Conservation (phyloP, 164 flowering plant genomes). For the Umbellularia californica region DNA sequence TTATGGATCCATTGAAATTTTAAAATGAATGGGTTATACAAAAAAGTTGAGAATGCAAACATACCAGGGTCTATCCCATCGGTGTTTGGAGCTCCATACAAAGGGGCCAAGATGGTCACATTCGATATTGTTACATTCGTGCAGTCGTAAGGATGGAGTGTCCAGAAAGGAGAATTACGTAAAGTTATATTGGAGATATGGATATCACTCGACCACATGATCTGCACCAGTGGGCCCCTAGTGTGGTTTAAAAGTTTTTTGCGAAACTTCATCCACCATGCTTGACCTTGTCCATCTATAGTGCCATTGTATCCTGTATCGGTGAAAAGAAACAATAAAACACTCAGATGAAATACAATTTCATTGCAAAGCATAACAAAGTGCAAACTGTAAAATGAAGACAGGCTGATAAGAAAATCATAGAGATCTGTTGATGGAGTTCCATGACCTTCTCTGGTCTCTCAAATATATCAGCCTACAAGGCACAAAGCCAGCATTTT, state of each 20-base stretch:
- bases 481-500: no score
- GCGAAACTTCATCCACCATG: slow-evolving; percentile 91
- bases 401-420: no score
- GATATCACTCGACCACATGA: slow-evolving; percentile 94
- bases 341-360: no score
- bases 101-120: slow-evolving; percentile 85
- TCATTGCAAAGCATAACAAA: no score
- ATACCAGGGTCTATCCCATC: slow-evolving; percentile 99
- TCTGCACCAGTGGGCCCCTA: slow-evolving; percentile 93
- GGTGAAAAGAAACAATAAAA: no score
- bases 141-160: slow-evolving; percentile 97
- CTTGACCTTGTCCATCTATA: slow-evolving; percentile 87
- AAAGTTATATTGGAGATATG: slow-evolving; percentile 57
- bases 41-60: slow-evolving; percentile 4
- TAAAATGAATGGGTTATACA: neutral
- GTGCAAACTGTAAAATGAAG: no score
- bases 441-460: no score
- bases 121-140: slow-evolving; percentile 65
- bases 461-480: no score
- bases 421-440: no score
- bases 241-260: slow-evolving; percentile 85
- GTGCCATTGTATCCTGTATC: slow-evolving; percentile 92
- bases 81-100: slow-evolving; percentile 88
- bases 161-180: slow-evolving; percentile 96
- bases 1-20: neutral